Base-by-base conservation (phyloP, 1,284 basidiomycete species). In the Neotropicomus parvogracilis region DNA sequence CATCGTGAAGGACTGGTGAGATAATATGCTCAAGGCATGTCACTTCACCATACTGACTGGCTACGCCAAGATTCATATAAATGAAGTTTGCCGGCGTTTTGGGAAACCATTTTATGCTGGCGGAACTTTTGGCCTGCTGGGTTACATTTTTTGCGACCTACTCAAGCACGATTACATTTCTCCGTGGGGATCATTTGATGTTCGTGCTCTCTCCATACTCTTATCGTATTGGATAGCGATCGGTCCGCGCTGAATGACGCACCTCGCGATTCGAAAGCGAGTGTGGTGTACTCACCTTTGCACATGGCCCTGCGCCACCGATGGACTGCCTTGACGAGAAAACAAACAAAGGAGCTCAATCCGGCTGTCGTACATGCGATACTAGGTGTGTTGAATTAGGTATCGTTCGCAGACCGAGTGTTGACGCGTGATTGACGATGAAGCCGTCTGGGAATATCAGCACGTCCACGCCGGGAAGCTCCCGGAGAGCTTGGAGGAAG, bases 61-160 rank as follows among this genome's bases (percentile, higher is more conserved):
- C 50, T n/a, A 49, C 16, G 33, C 29, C 40, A 63, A 97, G 91
- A 77, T 88, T 58, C 75, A 70, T 41, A 75, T 95, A 50, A 94
- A 97, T 67, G 76, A 80, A 33, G 76, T 81, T 13, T 89, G 91
- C 60, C 78, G 93, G 53, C 74, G 75, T 46, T 74, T 80, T 44
- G 70, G 74, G 27, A 90, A 85, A 54, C 85, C 88, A 13, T 89
- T 98, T 67, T 98, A 97, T 62, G 82, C 85, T 16, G 90, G 93
- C 0, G 88, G 88, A 9, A 85, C 88, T 11, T 94, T 91, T 65
- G 95, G 95, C n/a, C 75, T 95, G 51, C 75, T 86, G 40, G 97
- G 95, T 6, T 99, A 90, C 69, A 90, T 95, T 59, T 97, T 98
- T 66, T 90, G 91, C 51, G 95, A 99, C 66, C 77, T 99, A 40